phyloP scores from a whole-genome alignment of 257 asterid species.

The Solanum chaucha region DNA sequence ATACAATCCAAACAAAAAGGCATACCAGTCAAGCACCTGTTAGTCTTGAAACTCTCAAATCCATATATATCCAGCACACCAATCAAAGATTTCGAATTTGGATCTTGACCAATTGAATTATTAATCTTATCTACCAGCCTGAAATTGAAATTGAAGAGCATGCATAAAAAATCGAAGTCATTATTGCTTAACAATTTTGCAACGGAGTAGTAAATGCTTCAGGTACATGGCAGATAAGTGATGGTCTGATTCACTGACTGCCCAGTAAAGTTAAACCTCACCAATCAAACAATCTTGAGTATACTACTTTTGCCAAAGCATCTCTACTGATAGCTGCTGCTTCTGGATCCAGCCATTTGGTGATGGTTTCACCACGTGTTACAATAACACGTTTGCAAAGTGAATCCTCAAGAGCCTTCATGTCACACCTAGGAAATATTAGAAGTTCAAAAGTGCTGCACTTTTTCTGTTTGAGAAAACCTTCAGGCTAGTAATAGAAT shows the following conservation, averaged over 20 bases:
- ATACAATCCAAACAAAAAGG: slow-evolving; percentile 40
- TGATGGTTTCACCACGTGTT: slow-evolving; percentile 16
- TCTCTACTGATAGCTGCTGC: slow-evolving; percentile 19
- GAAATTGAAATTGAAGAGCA: slow-evolving; percentile 10
- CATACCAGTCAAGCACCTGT: slow-evolving; percentile 87
- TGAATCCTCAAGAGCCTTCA: slow-evolving; percentile 15
- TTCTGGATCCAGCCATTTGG: slow-evolving; percentile 17
- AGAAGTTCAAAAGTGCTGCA: background rate
- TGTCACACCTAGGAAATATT: slow-evolving; percentile 16
- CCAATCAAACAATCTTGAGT: slow-evolving; percentile 20
- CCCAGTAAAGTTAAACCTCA: background rate
- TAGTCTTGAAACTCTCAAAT: slow-evolving; percentile 88
- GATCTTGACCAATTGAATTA: slow-evolving; percentile 71
- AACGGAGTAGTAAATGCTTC: background rate
- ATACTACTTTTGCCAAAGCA: slow-evolving; percentile 16
- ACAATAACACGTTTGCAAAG: slow-evolving; percentile 15
- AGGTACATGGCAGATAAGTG: background rate
- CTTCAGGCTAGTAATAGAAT: background rate
- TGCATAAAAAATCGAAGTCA: background rate
- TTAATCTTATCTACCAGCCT: slow-evolving; percentile 79
- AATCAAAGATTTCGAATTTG: slow-evolving; percentile 49
- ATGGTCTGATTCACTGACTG: background rate
- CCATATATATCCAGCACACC: slow-evolving; percentile 88
- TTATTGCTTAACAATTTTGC: background rate
- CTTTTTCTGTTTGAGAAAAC: background rate